Evolutionary conservation across 768 basidiomycete species (phyloP).

Genomic region (Russula emetica): DNA sequence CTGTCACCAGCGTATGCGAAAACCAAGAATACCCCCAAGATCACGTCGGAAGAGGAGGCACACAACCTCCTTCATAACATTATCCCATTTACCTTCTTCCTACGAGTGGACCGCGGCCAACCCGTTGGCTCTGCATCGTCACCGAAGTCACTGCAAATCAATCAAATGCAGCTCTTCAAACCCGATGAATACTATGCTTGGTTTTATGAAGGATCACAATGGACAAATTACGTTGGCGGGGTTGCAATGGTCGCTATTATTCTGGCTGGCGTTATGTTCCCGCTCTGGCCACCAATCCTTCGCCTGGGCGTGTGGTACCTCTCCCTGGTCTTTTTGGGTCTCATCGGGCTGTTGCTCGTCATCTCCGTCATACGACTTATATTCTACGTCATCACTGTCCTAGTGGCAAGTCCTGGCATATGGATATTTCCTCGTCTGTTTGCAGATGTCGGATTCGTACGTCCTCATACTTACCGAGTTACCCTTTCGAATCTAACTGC

Average conservation of each 20-base stretch:
- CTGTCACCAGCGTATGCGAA: conserved; percentile 91
- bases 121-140: conserved; percentile 62
- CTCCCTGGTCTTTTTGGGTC: conserved; percentile 78
- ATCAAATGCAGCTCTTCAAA: conserved; percentile 75
- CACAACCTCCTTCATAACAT: conserved; percentile 57
- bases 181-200: conserved; percentile 87
- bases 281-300: conserved; percentile 92
- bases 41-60: conserved; percentile 76
- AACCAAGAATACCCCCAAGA: conserved; percentile 69
- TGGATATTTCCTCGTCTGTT: conserved; percentile 99
- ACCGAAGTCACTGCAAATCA: conserved; percentile 76
- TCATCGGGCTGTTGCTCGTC: conserved; percentile 86
- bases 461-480: conserved; percentile 36
- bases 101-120: conserved; percentile 78
- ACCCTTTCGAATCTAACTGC: conserved; percentile 3
- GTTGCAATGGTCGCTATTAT: conserved; percentile 88
- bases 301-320: conserved; percentile 95
- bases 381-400: conserved; percentile 88
- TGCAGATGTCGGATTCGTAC: conserved; percentile 96
- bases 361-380: conserved; percentile 88
- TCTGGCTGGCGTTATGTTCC: conserved; percentile 98
- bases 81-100: conserved; percentile 86
- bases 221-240: conserved; percentile 89
- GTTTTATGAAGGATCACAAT: conserved; percentile 94
- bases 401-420: conserved; percentile 84